Base-by-base conservation (phyloP, 108 stramenopile genomes). In the Phaeodactylum tricornutum region DNA sequence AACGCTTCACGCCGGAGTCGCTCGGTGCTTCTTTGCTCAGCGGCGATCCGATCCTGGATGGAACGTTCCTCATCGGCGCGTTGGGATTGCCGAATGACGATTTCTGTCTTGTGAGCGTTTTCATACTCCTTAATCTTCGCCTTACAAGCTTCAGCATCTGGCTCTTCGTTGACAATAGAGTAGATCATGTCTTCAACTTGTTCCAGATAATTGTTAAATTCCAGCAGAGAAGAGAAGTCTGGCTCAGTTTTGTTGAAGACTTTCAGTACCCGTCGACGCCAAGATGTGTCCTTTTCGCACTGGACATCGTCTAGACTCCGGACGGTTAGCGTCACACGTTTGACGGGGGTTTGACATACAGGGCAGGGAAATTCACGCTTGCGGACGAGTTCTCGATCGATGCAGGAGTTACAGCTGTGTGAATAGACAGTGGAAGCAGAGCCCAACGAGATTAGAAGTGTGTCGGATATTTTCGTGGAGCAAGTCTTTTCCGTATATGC, bases 131-230 rank as follows among this genome's bases (percentile, higher is more conserved):
- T 90, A 30, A 85, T 74, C 49, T 75, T 76, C 0, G 70, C 64
- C 56, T 90, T 90, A 50, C 68, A 69, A 61, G 81, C 87, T 59
- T 90, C 87, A 3, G 87, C 87, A 50, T 80, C 81, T 14, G 83
- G 80, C 46, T 90, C 87, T 53, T 90, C 87, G 54, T 90, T 85
- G 37, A 90, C 87, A 59, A 90, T 90, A 25, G 67, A 62, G 45
- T 68, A 90, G 24, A 90, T 23, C 30, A 35, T 40, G 57, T 69
- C 82, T 38, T 90, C 87, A 17, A 85, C 84, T 67, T 85, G 81
- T 70, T 90, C 87, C 32, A 90, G 64, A 57, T 90, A 90, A 64
- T 90, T 80, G 59, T 90, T 90, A 72, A 81, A 90, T 65, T 90
- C 83, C 21, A 82, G 46, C 4, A 90, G 62, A 3, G 64, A 64